Conservation (phyloP, 2,329 filamentous ascomycete species). For the Neofusicoccum laricinum region DNA sequence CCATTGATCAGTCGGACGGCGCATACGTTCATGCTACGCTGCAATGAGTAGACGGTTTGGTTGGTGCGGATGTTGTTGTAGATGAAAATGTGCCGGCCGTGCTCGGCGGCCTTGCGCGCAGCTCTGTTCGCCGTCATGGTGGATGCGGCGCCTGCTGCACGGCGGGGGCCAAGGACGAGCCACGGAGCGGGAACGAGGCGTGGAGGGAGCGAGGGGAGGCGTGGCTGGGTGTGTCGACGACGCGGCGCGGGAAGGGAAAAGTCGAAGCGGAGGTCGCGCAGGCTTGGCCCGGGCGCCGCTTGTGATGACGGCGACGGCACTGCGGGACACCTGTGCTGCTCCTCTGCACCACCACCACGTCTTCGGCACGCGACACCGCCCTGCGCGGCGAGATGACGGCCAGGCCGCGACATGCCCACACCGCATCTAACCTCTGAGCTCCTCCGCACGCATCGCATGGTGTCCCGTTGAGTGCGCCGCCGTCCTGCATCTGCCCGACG, state of each 20-base stretch:
- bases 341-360: neutral
- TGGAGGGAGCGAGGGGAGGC: neutral
- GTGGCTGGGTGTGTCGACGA: neutral
- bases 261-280: conserved; percentile 2
- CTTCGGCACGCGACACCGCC: neutral
- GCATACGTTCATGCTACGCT: conserved; percentile 54
- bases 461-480: neutral
- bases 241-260: neutral
- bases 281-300: conserved; percentile 13
- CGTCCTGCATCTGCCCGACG: neutral
- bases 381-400: neutral
- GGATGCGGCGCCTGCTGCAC: neutral
- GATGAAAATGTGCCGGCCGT: conserved; percentile 56
- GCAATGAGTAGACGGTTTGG: conserved; percentile 63
- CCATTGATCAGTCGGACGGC: neutral
- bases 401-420: neutral
- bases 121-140: neutral
- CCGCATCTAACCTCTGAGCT: neutral
- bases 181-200: neutral
- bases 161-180: neutral
- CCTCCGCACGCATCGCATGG: neutral
- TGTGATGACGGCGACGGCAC: conserved; percentile 9
- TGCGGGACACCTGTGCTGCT: neutral
- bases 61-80: conserved; percentile 62
- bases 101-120: neutral